phyloP scores from a whole-genome alignment of 2,329 filamentous ascomycete genomes.

The Penicillium sp. region DNA sequence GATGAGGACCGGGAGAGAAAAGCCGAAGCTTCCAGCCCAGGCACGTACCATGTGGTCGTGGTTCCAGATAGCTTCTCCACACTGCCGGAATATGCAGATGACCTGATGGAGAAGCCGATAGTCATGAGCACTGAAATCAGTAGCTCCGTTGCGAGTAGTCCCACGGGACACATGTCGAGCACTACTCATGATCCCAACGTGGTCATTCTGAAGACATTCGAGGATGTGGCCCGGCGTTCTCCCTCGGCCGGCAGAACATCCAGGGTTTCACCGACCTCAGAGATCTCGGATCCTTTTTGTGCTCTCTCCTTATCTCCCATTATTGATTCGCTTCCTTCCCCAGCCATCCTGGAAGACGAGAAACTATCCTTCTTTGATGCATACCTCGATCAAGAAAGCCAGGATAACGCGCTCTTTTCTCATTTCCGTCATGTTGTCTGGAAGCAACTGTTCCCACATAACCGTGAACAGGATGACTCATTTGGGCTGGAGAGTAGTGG shows the following conservation, averaged over 20 bases:
- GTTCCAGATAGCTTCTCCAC: slow-evolving; percentile 56
- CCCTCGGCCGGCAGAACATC: slow-evolving; percentile 32
- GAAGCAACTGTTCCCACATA: slow-evolving; percentile 39
- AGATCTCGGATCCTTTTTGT: slow-evolving; percentile 29
- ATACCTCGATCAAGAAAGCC: slow-evolving; percentile 21
- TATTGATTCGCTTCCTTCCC: slow-evolving; percentile 25
- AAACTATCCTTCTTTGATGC: slow-evolving; percentile 18
- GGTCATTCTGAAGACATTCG: slow-evolving; percentile 53
- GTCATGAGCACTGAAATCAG: slow-evolving; percentile 19
- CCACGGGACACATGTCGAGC: slow-evolving; percentile 25
- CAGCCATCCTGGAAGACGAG: slow-evolving; percentile 24
- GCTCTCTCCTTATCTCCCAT: slow-evolving; percentile 27
- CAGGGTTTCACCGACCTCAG: slow-evolving; percentile 37
- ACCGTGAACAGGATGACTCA: slow-evolving; percentile 20
- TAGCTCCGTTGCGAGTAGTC: slow-evolving; percentile 28
- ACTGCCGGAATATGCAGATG: slow-evolving; percentile 52
- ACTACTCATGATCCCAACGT: slow-evolving; percentile 47
- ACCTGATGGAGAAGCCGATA: slow-evolving; percentile 28
- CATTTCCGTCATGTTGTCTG: slow-evolving; percentile 46
- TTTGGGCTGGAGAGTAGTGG: slow-evolving; percentile 16
- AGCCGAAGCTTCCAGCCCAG: slow-evolving; percentile 52
- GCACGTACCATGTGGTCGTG: slow-evolving; percentile 57
- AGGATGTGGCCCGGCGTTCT: slow-evolving; percentile 43
- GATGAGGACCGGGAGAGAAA: slow-evolving; percentile 61
- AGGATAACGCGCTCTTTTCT: slow-evolving; percentile 36